Conservation (phyloP, 768 basidiomycete genomes). For the Pluteus cervinus region DNA sequence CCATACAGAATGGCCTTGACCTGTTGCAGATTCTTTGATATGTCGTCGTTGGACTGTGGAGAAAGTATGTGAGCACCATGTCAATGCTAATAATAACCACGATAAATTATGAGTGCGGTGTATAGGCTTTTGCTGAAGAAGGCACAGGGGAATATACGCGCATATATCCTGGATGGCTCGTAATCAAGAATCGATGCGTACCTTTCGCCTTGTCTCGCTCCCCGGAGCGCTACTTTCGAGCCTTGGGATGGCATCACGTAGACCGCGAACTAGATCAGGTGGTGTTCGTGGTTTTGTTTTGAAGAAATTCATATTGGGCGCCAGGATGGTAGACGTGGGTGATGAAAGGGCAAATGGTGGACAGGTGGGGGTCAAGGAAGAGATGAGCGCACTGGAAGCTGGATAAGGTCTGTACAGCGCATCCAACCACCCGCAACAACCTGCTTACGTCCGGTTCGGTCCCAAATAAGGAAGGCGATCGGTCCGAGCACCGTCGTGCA, state of each 20-base stretch:
- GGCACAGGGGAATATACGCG: conserved; percentile 5
- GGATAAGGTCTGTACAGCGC: too few species aligned
- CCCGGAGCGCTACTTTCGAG: conserved; percentile 73
- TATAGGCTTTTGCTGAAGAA: too few species aligned
- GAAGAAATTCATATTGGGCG: conserved; percentile 82
- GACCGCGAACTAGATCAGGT: conserved; percentile 76
- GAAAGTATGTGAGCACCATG: conserved; percentile 3
- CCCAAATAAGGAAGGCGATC: too few species aligned
- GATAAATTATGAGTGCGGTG: too few species aligned
- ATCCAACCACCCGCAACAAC: too few species aligned
- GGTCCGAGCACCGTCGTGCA: too few species aligned
- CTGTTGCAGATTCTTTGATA: conserved; percentile 84
- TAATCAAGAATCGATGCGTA: conserved; percentile 33
- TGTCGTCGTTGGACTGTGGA: conserved; percentile 78
- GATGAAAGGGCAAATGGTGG: neutral
- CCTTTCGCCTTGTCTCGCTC: conserved; percentile 76
- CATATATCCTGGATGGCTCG: neutral
- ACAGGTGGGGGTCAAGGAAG: too few species aligned
- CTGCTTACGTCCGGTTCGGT: too few species aligned
- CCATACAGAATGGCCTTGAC: conserved; percentile 86
- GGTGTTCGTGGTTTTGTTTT: conserved; percentile 86
- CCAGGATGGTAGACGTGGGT: neutral
- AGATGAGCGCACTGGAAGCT: too few species aligned
- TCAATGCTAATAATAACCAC: neutral
- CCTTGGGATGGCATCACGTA: conserved; percentile 73